Conservation (phyloP, 1,284 basidiomycete species). For the Marasmius sp. region DNA sequence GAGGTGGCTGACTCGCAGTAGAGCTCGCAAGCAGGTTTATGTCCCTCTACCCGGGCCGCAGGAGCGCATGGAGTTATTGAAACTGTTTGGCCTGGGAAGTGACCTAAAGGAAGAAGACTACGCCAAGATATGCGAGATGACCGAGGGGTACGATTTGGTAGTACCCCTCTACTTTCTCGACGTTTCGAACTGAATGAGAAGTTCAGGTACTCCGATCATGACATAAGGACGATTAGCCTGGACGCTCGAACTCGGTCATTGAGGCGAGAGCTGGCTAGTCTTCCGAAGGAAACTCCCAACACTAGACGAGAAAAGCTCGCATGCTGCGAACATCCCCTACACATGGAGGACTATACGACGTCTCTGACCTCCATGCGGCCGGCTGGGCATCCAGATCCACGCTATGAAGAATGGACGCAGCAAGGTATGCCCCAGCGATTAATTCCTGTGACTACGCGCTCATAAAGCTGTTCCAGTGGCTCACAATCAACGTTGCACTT, state of each 20-base stretch:
- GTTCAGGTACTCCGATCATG: not conserved
- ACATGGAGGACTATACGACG: not conserved
- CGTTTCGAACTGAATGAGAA: not conserved
- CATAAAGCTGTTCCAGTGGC: too few species aligned
- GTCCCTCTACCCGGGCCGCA: conserved; percentile 83
- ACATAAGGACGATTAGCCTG: not conserved
- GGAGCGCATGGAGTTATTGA: conserved; percentile 81
- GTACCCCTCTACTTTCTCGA: not conserved
- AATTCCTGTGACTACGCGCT: too few species aligned
- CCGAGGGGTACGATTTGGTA: conserved; percentile 52
- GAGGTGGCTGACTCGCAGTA: conserved; percentile 19
- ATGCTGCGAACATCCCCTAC: not conserved
- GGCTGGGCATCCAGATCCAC: not conserved
- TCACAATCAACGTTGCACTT: too few species aligned
- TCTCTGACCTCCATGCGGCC: not conserved
- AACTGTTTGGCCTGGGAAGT: conserved; percentile 77
- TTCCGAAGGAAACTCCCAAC: not conserved
- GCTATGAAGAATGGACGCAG: not conserved
- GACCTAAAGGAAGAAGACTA: conserved; percentile 70
- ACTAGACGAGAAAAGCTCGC: not conserved
- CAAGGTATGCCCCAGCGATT: not conserved
- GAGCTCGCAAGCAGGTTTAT: conserved; percentile 86
- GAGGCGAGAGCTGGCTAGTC: not conserved
- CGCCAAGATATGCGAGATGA: conserved; percentile 65
- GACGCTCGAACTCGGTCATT: not conserved